Evolutionary conservation across 768 basidiomycete species (phyloP).

Genomic region (Leccinellum albellum): DNA sequence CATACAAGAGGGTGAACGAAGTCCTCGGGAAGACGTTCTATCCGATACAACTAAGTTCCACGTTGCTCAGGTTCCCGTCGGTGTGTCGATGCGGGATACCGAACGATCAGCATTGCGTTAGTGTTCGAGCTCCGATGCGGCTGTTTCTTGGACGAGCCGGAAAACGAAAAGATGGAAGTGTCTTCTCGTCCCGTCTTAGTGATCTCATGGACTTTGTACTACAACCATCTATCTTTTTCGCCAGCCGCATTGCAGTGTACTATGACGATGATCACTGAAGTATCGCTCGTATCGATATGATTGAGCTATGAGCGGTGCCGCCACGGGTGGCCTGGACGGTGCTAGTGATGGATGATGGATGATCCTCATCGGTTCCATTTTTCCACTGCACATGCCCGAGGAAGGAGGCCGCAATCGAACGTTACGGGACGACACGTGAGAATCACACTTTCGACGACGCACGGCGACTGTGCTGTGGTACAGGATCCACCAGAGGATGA

Average conservation of each 20-base stretch:
- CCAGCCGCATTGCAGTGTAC: background rate
- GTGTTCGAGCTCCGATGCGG: constrained; percentile 1
- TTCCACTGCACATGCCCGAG: constrained; percentile 5
- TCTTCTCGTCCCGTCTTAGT: constrained; percentile 6
- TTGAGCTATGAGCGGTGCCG: constrained; percentile 9
- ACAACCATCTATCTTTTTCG: background rate
- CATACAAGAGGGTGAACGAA: constrained; percentile 6
- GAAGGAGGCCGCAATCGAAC: constrained; percentile 5
- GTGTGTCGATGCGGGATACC: constrained; percentile 4
- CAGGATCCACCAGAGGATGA: constrained; percentile 22
- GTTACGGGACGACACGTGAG: constrained; percentile 12
- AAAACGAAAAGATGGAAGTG: background rate
- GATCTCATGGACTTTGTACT: constrained; percentile 12
- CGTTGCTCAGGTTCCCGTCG: constrained; percentile 8
- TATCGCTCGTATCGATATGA: background rate
- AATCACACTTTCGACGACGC: constrained; percentile 11
- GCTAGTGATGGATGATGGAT: constrained; percentile 5
- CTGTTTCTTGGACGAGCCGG: background rate
- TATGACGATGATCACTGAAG: background rate
- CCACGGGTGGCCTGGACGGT: background rate
- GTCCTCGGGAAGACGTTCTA: constrained; percentile 10
- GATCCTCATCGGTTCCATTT: constrained; percentile 21
- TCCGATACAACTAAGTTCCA: constrained; percentile 13
- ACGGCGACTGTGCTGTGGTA: constrained; percentile 22
- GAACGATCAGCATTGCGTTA: constrained; percentile 4